These are phyloP conservation scores for Cerioporus squamosus DNA, from an alignment of 1,284 basidiomycete species.

Conservation along the genomic window DNA sequence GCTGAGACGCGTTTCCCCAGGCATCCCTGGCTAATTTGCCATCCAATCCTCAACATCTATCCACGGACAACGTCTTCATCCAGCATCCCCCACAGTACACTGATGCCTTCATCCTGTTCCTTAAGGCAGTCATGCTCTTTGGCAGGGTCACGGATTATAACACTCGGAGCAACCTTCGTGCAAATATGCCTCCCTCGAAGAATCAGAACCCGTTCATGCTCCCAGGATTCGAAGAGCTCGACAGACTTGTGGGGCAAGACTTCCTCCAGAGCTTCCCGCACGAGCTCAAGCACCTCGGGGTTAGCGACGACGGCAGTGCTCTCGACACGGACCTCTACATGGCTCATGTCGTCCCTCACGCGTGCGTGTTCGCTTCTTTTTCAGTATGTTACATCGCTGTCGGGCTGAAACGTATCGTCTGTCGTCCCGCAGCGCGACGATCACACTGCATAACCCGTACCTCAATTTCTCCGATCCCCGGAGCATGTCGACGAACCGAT, in stretches of 20 bases:
- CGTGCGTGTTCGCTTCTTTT: slow-evolving; percentile 53
- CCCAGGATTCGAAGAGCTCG: slow-evolving; percentile 68
- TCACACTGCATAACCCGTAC: slow-evolving; percentile 82
- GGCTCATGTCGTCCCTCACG: slow-evolving; percentile 82
- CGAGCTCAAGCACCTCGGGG: slow-evolving; percentile 63
- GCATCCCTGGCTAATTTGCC: slow-evolving; percentile 42
- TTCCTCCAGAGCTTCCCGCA: slow-evolving; percentile 74
- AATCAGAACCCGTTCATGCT: slow-evolving; percentile 69
- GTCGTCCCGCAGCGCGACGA: slow-evolving; percentile 62
- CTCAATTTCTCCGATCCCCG: slow-evolving; percentile 70
- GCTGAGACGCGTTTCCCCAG: neutral
- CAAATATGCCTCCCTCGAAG: slow-evolving; percentile 60
- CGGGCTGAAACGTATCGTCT: neutral
- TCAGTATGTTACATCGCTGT: neutral
- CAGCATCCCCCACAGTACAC: slow-evolving; percentile 75
- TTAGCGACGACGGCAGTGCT: slow-evolving; percentile 58
- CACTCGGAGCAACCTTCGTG: slow-evolving; percentile 69
- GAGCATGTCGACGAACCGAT: slow-evolving; percentile 68
- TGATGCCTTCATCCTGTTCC: slow-evolving; percentile 76
- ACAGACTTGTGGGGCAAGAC: slow-evolving; percentile 64
- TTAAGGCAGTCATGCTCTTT: slow-evolving; percentile 83
- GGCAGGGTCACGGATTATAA: slow-evolving; percentile 83
- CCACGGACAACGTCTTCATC: slow-evolving; percentile 63
- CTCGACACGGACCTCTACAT: slow-evolving; percentile 83
- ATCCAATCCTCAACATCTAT: slow-evolving; percentile 74